Base-by-base conservation (phyloP, 768 basidiomycete species). In the Steccherinum ochraceum region DNA sequence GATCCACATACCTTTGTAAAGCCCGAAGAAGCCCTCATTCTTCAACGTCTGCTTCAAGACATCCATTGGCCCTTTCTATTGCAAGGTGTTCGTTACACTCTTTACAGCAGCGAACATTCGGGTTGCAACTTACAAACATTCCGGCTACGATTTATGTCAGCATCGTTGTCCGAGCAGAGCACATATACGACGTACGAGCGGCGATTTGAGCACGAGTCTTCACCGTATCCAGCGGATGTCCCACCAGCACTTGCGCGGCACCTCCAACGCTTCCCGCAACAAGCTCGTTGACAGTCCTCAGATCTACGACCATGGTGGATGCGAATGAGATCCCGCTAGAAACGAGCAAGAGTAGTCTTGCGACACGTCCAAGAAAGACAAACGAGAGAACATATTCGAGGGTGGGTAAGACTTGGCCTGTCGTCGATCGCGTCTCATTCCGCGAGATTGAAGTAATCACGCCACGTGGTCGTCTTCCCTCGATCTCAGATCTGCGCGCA, bases 21-120 rank as follows among this genome's bases (percentile, higher is more conserved):
- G 67, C 2, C 93, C 96, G 51, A 96, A 80, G 61, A 94, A 80
- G 0, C 96, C 96, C 64, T 99, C 96, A 50, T 81, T 85, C 56
- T 83, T 68, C 42, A 94, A 54, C 0, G 95, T 98, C 64, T 90
- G 84, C 16, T 66, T 58, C 10, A 94, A 68, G 53, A 98, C 93
- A 63, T 98, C 94, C 80, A 93, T 83, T 0, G 95, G 93, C 1
- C 93, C 93, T 75, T 87, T 93, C 89, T 93, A 61, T n/a, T n/a
- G n/a, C n/a, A n/a, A n/a, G n/a, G n/a, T n/a, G n/a, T n/a, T n/a
- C n/a, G n/a, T n/a, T n/a, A n/a, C n/a, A 35, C 7, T 35, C 20
- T 2, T 42, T 26, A 24, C n/a, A 11, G n/a, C 50, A 27, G 11
- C 44, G 24, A 43, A 11, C n/a, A n/a, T n/a, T n/a, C n/a, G n/a